phyloP scores from a whole-genome alignment of 2,329 filamentous ascomycete species.

The Ceratocystis ficicola region DNA sequence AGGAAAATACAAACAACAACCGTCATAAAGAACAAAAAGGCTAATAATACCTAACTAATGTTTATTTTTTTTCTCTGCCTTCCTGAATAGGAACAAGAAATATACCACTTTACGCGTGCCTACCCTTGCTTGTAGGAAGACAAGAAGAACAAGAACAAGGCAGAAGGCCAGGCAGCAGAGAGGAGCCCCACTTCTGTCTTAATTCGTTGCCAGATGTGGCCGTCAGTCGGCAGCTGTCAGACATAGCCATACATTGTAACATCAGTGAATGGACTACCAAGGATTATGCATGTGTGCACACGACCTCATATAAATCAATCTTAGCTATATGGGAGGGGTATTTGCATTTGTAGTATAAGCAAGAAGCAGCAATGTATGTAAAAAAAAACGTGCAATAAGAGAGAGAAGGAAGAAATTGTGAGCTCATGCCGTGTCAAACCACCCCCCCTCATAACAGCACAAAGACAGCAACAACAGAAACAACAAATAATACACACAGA shows the following conservation, averaged over 20 bases:
- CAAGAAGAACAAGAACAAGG: no score
- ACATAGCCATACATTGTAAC: no score
- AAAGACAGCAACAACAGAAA: background rate
- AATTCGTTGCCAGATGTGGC: no score
- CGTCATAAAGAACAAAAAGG: background rate
- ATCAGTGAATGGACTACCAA: no score
- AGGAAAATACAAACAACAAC: background rate
- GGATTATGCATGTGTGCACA: no score
- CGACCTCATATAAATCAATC: no score
- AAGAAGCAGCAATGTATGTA: constrained; percentile 2
- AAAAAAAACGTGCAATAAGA: background rate
- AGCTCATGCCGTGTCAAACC: constrained; percentile 2
- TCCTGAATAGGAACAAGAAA: constrained; percentile 23
- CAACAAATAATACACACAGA: background rate
- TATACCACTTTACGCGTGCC: constrained; percentile 2
- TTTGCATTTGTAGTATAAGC: constrained; percentile 1
- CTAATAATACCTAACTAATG: background rate
- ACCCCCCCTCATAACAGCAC: background rate
- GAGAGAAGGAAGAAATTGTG: background rate
- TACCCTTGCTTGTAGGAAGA: background rate
- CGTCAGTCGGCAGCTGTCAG: no score
- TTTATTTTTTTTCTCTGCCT: background rate
- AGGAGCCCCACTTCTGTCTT: no score
- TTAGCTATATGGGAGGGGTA: background rate
- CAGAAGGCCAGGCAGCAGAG: no score